These are phyloP conservation scores for Magnusiomyces suaveolens DNA, from an alignment of 1,139 yeast genomes.

Conservation along the genomic window DNA sequence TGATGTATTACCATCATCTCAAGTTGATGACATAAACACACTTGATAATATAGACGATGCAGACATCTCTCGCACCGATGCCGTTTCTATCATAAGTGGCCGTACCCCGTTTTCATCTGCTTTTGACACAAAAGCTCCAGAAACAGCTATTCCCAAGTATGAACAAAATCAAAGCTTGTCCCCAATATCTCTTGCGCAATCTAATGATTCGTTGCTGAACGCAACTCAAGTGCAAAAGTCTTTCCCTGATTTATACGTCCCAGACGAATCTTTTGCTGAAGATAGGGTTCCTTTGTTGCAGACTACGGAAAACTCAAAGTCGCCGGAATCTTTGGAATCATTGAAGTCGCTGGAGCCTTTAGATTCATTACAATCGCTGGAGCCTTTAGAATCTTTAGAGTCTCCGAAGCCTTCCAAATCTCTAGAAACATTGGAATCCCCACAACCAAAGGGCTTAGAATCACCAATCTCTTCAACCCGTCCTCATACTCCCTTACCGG, in stretches of 20 bases:
- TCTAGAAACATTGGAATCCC: too few relatives aligned
- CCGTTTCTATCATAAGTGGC: not conserved
- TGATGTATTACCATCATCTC: not conserved
- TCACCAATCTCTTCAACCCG: too few relatives aligned
- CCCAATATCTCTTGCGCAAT: too few relatives aligned
- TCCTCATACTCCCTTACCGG: too few relatives aligned
- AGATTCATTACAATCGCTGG: too few relatives aligned
- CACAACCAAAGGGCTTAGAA: too few relatives aligned
- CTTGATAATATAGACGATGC: too few relatives aligned
- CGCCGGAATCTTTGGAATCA: too few relatives aligned
- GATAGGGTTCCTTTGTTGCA: not conserved
- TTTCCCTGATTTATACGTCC: not conserved
- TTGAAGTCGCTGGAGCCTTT: too few relatives aligned
- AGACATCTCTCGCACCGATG: not conserved
- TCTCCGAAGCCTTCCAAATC: too few relatives aligned
- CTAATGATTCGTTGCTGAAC: not conserved
- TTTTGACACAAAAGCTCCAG: not conserved
- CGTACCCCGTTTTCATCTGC: not conserved
- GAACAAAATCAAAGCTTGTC: not conserved
- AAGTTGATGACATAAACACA: too few relatives aligned
- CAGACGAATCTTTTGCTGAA: not conserved
- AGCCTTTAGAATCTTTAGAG: too few relatives aligned
- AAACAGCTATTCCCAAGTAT: not conserved
- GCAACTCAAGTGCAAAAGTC: not conserved
- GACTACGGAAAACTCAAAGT: not conserved